Evolutionary conservation across 2,329 filamentous ascomycete genomes (phyloP).

Genomic region (Gnomoniopsis sp.): DNA sequence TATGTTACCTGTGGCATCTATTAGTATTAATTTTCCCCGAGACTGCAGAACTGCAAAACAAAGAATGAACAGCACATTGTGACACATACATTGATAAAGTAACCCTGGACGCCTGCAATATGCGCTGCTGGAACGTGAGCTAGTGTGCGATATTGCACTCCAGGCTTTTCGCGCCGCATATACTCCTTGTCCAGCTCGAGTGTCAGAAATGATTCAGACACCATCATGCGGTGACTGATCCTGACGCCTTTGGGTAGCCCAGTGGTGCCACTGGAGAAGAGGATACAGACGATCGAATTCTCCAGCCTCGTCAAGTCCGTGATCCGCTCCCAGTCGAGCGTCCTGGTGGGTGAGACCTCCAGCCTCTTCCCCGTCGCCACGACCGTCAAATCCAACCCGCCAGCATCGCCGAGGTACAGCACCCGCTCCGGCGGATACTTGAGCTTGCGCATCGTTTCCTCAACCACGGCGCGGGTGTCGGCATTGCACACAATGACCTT

Average conservation of each 20-base stretch:
- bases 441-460: constrained; percentile 2
- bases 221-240: constrained; percentile 43
- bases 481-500: constrained; percentile 43
- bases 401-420: constrained; percentile 19
- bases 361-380: constrained; percentile 28
- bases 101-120: constrained; percentile 43
- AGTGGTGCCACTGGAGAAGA: constrained; percentile 48
- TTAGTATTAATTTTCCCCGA: no score
- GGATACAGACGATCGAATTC: constrained; percentile 36
- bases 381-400: constrained; percentile 21
- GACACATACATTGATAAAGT: constrained; percentile 33
- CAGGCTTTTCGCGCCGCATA: constrained; percentile 24
- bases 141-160: constrained; percentile 31
- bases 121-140: constrained; percentile 44
- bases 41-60: no score
- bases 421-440: constrained; percentile 23
- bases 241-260: constrained; percentile 45
- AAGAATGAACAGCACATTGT: no score
- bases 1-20: constrained; percentile 24
- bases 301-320: constrained; percentile 45
- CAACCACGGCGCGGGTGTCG: constrained; percentile 42
- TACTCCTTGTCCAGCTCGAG: constrained; percentile 27
- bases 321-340: constrained; percentile 51
- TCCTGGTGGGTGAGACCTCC: constrained; percentile 30
- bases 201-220: constrained; percentile 33